These are phyloP conservation scores for Amanita molliuscula DNA, from an alignment of 768 basidiomycete genomes.

Conservation along the genomic window DNA sequence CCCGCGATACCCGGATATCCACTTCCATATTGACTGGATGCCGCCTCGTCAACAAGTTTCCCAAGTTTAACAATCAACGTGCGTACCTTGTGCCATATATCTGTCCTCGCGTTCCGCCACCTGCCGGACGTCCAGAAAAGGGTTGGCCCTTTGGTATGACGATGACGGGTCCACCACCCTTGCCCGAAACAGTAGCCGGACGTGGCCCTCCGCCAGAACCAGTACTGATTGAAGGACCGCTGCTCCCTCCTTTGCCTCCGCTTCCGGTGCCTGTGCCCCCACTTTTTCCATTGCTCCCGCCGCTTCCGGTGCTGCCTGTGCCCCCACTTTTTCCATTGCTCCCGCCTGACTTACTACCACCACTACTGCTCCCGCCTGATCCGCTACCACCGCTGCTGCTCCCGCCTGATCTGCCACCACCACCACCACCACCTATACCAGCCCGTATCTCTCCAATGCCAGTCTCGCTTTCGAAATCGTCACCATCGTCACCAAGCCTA, in stretches of 20 bases:
- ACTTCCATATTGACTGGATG: slow-evolving; percentile 43
- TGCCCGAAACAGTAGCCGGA: slow-evolving; percentile 16
- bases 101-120: slow-evolving; percentile 40
- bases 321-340: neutral
- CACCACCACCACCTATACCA: slow-evolving; percentile 5
- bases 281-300: neutral
- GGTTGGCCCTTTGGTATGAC: slow-evolving; percentile 33
- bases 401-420: slow-evolving; percentile 7
- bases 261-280: slow-evolving; percentile 3
- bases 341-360: neutral
- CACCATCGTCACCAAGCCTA: neutral
- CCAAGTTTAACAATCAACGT: slow-evolving; percentile 4
- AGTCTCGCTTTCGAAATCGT: neutral
- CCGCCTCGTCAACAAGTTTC: neutral
- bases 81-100: slow-evolving; percentile 35
- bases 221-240: slow-evolving; percentile 12
- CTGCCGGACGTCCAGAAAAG: slow-evolving; percentile 37
- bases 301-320: slow-evolving; percentile 9
- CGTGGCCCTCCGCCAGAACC: slow-evolving; percentile 10
- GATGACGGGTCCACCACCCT: slow-evolving; percentile 19
- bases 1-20: slow-evolving; percentile 45
- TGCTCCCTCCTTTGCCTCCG: slow-evolving; percentile 12
- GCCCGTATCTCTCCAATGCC: neutral
- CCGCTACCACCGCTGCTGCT: neutral
- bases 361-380: neutral